Evolutionary conservation across 768 basidiomycete genomes (phyloP).

Genomic region (Favolaschia claudopus): DNA sequence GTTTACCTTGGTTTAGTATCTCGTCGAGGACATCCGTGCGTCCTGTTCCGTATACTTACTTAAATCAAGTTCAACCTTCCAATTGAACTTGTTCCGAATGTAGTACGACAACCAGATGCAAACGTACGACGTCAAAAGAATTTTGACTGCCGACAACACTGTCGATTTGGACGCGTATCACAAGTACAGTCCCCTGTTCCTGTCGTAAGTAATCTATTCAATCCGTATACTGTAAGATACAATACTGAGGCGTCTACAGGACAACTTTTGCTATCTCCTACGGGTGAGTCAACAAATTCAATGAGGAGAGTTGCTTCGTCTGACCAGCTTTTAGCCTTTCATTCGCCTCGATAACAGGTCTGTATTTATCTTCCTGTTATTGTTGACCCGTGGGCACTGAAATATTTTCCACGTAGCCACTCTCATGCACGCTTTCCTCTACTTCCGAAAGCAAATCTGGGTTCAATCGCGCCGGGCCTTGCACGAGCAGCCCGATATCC

Average conservation of each 20-base stretch:
- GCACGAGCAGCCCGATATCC: slow-evolving; percentile 84
- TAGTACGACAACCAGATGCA: slow-evolving; percentile 71
- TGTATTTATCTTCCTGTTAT: not conserved
- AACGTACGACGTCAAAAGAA: slow-evolving; percentile 63
- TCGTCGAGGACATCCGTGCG: slow-evolving; percentile 17
- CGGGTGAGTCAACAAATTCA: too few species aligned
- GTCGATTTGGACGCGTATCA: slow-evolving; percentile 63
- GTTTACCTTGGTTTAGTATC: not conserved
- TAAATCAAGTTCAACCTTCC: not conserved
- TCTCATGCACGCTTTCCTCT: slow-evolving; percentile 72
- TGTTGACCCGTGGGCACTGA: not conserved
- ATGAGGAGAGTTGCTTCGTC: too few species aligned
- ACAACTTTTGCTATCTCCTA: slow-evolving; percentile 35
- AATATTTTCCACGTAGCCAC: slow-evolving; percentile 48
- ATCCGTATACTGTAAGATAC: too few species aligned
- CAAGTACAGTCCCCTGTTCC: slow-evolving; percentile 15
- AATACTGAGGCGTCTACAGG: too few species aligned
- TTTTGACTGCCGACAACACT: slow-evolving; percentile 60
- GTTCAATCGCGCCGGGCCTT: slow-evolving; percentile 72
- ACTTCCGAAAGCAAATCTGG: slow-evolving; percentile 84
- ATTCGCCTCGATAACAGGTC: slow-evolving; percentile 76
- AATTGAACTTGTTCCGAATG: slow-evolving; percentile 66
- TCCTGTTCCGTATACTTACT: slow-evolving; percentile 6
- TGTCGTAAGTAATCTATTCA: slow-evolving; percentile 7
- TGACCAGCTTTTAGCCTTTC: slow-evolving; percentile 79